phyloP scores from a whole-genome alignment of 768 basidiomycete genomes.

The Tricholoma saponaceum region DNA sequence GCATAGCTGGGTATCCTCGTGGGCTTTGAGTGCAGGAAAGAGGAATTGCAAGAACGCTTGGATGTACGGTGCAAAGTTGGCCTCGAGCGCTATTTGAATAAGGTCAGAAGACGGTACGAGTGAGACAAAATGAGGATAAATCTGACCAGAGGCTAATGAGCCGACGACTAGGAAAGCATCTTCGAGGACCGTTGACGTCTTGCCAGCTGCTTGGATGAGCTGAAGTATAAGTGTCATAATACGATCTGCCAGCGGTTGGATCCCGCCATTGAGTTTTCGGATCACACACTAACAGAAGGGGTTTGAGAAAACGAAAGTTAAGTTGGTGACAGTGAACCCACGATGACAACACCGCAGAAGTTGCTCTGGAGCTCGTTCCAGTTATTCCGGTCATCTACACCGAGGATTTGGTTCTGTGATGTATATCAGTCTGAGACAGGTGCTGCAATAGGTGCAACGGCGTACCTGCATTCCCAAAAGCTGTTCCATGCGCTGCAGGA shows the following conservation, averaged over 20 bases:
- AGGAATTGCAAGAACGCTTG: slow-evolving; percentile 82
- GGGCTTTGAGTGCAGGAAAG: slow-evolving; percentile 82
- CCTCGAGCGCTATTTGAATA: slow-evolving; percentile 58
- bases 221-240: slow-evolving; percentile 91
- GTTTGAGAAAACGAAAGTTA: neutral
- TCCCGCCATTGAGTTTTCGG: slow-evolving; percentile 77
- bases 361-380: slow-evolving; percentile 99
- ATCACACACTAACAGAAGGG: slow-evolving; percentile 62
- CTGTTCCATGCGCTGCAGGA: slow-evolving; percentile 89
- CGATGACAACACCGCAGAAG: slow-evolving; percentile 86
- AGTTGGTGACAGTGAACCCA: slow-evolving; percentile 32
- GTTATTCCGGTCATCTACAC: slow-evolving; percentile 94
- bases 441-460: neutral
- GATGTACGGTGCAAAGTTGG: slow-evolving; percentile 78
- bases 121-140: neutral
- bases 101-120: neutral
- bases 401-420: slow-evolving; percentile 83
- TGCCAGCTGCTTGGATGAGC: slow-evolving; percentile 83
- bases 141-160: slow-evolving; percentile 69
- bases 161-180: slow-evolving; percentile 96
- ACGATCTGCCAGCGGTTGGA: slow-evolving; percentile 86
- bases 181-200: slow-evolving; percentile 92
- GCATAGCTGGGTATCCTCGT: slow-evolving; percentile 95
- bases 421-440: neutral
- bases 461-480: slow-evolving; percentile 77